Evolutionary conservation across 805 yeast species (phyloP), one percentile per base, ranked within the genome.

Genomic region (Wickerhamomyces alni): DNA sequence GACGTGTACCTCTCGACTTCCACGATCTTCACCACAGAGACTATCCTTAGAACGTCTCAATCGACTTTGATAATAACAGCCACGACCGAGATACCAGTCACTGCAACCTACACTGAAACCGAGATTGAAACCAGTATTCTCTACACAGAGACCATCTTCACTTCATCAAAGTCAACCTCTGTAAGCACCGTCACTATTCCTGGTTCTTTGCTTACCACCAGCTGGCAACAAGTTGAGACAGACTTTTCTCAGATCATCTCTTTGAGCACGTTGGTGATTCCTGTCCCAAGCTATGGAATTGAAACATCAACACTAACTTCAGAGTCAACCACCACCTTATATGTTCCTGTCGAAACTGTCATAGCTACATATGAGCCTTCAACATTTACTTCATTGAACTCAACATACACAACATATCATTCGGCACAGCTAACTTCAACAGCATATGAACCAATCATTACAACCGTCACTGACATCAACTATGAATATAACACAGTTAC

Each of bases 191-290:
- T n/a, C n/a, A n/a, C n/a, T n/a, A n/a, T n/a, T n/a, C n/a, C n/a
- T n/a, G n/a, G n/a, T n/a, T n/a, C n/a, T n/a, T n/a, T n/a, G n/a
- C n/a, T n/a, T 1, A 26, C 40, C 2, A 8, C 31, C 5, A 22
- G 39, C 10, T 21, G 39, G 18, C 10, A 13, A 8, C 31, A 30
- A 15, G 35, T 32, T 2, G 40, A 33, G 4, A 41, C 45, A 4
- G 33, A 33, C 4, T 45, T 40, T 41, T 26, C 37, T 2, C 32
- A 33, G 8, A 31, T 46, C 3, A n/a, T 16, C 2, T 28, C 38
- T 3, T 28, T 31, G 10, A 38, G 44, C 15, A 45, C 52, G 0
- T 33, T 51, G 41, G 42, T 45, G 9, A 27, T 46, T 6, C 51
- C 54, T 11, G 18, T 48, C 16, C 42, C 47, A 32, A 32, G 29